Conservation (phyloP, 805 yeast species). For the Myxozyma monticola region DNA sequence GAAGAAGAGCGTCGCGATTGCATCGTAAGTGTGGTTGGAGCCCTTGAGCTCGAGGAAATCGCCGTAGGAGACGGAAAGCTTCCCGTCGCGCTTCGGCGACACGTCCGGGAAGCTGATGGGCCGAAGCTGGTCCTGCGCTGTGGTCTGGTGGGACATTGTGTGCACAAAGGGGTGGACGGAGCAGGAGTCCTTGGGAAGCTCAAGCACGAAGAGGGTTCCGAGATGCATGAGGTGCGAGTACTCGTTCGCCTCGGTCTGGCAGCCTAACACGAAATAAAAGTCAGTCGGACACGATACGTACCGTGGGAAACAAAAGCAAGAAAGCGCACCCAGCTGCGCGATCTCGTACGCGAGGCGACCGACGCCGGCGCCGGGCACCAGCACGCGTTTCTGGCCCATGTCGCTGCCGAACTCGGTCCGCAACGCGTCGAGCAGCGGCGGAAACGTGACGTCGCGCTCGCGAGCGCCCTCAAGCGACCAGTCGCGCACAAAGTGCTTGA, state of each 20-base stretch:
- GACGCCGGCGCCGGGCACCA: slow-evolving; percentile 87
- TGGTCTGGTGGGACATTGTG: slow-evolving; percentile 64
- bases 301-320: not conserved
- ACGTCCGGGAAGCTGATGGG: slow-evolving; percentile 43
- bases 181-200: slow-evolving; percentile 20
- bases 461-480: slow-evolving; percentile 56
- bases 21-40: slow-evolving; percentile 45
- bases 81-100: slow-evolving; percentile 21
- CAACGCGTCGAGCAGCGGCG: slow-evolving; percentile 52
- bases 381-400: slow-evolving; percentile 42
- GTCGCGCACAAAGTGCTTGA: slow-evolving; percentile 78
- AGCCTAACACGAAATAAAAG: slow-evolving; percentile 33
- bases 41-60: slow-evolving; percentile 62
- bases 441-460: slow-evolving; percentile 56
- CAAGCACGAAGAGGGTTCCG: slow-evolving; percentile 43
- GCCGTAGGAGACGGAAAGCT: slow-evolving; percentile 42
- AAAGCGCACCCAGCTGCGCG: slow-evolving; percentile 24
- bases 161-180: slow-evolving; percentile 49
- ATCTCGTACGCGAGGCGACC: slow-evolving; percentile 72
- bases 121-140: slow-evolving; percentile 53
- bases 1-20: slow-evolving; percentile 60
- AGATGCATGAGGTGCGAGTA: slow-evolving; percentile 73
- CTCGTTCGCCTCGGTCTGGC: slow-evolving; percentile 70
- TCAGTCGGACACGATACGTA: not conserved
- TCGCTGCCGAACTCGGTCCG: slow-evolving; percentile 36